Percentiles rank a stretch among this genome's conserved stretches.
Evolutionary conservation across 495 filamentous ascomycete genomes (phyloP).

Genomic region (Neurospora sp.): DNA sequence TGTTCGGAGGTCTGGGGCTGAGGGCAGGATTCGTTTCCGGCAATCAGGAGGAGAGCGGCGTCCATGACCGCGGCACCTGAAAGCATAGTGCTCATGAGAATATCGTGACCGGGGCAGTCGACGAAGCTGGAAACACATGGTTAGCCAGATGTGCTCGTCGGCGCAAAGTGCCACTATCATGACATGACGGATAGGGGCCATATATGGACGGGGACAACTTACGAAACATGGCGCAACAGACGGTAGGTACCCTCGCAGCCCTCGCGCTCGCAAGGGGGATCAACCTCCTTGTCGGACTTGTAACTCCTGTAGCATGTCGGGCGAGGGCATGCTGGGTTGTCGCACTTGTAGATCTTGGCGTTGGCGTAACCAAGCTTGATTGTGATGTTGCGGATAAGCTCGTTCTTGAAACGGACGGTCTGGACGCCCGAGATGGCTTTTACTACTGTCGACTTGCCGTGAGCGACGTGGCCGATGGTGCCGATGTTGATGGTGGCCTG

Average conservation of each 20-base stretch:
- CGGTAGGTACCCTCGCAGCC: slow-evolving; percentile 80
- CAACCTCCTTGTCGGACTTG: slow-evolving; percentile 96
- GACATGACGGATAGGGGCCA: too few species aligned
- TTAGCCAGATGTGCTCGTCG: slow-evolving; percentile 1
- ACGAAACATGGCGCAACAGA: slow-evolving; percentile 81
- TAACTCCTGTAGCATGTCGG: slow-evolving; percentile 94
- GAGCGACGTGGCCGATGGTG: slow-evolving; percentile 96
- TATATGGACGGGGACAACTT: slow-evolving; percentile 25
- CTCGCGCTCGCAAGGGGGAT: slow-evolving; percentile 88
- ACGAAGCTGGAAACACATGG: slow-evolving; percentile 55
- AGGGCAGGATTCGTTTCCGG: slow-evolving; percentile 96
- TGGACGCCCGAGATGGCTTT: slow-evolving; percentile 98
- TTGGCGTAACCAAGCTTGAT: slow-evolving; percentile 99
- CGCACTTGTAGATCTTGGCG: slow-evolving; percentile 98
- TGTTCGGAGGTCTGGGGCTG: slow-evolving; percentile 99
- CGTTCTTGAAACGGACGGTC: slow-evolving; percentile 98
- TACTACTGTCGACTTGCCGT: slow-evolving; percentile 96
- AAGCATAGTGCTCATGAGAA: slow-evolving; percentile 99
- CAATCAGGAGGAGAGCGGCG: slow-evolving; percentile 89
- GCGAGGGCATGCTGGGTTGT: slow-evolving; percentile 78
- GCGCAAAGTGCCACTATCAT: not conserved
- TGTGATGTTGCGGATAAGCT: slow-evolving; percentile 96
- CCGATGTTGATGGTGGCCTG: slow-evolving; percentile 99
- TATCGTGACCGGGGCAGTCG: slow-evolving; percentile 98
- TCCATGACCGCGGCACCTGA: slow-evolving; percentile 99